These are phyloP conservation scores for Dipteronia sinensis DNA, from an alignment of 345 rosid genomes.

Conservation along the genomic window DNA sequence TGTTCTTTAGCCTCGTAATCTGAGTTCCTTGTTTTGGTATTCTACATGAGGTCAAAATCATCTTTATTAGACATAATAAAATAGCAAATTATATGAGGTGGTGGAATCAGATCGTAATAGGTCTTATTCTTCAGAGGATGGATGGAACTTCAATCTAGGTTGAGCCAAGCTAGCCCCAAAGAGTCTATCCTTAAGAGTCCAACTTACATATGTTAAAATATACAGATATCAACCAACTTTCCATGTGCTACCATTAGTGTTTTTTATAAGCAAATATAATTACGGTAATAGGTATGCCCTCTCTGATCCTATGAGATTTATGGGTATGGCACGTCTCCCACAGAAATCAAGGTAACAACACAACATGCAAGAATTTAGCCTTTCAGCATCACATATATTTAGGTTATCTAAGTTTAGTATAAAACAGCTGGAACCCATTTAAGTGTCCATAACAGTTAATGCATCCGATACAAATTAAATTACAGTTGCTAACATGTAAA, in stretches of 20 bases:
- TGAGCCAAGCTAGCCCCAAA: background rate
- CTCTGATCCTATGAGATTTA: background rate
- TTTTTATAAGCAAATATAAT: background rate
- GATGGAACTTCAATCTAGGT: background rate
- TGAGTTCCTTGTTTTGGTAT: background rate
- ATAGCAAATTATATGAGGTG: background rate
- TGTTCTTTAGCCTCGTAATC: background rate
- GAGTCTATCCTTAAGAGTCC: background rate
- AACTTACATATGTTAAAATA: background rate
- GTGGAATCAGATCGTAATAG: background rate
- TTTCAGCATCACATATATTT: background rate
- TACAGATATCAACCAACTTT: background rate
- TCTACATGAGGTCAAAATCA: slow-evolving; percentile 1
- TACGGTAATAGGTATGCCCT: background rate
- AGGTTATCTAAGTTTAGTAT: background rate
- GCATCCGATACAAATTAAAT: background rate
- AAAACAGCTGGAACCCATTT: background rate
- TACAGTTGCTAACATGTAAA: background rate
- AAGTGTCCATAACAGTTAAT: background rate
- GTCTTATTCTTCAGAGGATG: background rate
- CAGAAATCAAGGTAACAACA: background rate
- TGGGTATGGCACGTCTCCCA: background rate
- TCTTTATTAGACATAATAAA: background rate
- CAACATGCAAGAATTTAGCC: background rate
- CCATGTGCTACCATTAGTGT: background rate